Evolutionary conservation across 2,329 filamentous ascomycete species (phyloP).

Genomic region (Fusarium graminum): DNA sequence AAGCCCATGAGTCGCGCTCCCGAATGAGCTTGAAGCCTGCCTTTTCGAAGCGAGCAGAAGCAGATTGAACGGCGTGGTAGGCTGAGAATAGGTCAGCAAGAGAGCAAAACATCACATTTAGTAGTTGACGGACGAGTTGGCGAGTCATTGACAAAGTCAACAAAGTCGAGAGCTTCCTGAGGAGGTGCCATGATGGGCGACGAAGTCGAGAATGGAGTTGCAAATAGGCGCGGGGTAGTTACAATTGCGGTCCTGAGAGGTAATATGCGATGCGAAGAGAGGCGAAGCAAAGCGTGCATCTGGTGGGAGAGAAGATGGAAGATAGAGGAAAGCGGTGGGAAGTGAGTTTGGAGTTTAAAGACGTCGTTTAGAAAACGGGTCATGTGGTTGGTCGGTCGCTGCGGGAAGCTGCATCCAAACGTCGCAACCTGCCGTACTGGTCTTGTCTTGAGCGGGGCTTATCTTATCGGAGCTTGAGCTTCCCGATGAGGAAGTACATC

Average conservation of each 20-base stretch:
- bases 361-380: conserved; percentile 21
- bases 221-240: conserved; percentile 14
- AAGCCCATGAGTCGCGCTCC: conserved; percentile 91
- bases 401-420: conserved; percentile 26
- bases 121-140: conserved; percentile 79
- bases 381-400: conserved; percentile 40
- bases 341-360: conserved; percentile 26
- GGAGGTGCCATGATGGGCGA: conserved; percentile 64
- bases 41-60: conserved; percentile 79
- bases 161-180: conserved; percentile 80
- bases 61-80: conserved; percentile 90
- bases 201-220: conserved; percentile 50
- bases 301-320: conserved; percentile 22
- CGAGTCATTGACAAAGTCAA: conserved; percentile 94
- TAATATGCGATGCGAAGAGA: conserved; percentile 31
- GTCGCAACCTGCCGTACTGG: conserved; percentile 23
- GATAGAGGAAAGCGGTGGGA: conserved; percentile 28
- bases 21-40: conserved; percentile 90
- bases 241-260: conserved; percentile 27
- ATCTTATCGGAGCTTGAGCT: conserved; percentile 35
- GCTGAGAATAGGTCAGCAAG: conserved; percentile 66
- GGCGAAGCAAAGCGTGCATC: conserved; percentile 42
- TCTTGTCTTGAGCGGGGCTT: conserved; percentile 29
- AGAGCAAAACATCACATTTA: neutral
- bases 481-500: conserved; percentile 18